Base-by-base conservation (phyloP, 176 grass and related monocot species). In the Eragrostis curvula region DNA sequence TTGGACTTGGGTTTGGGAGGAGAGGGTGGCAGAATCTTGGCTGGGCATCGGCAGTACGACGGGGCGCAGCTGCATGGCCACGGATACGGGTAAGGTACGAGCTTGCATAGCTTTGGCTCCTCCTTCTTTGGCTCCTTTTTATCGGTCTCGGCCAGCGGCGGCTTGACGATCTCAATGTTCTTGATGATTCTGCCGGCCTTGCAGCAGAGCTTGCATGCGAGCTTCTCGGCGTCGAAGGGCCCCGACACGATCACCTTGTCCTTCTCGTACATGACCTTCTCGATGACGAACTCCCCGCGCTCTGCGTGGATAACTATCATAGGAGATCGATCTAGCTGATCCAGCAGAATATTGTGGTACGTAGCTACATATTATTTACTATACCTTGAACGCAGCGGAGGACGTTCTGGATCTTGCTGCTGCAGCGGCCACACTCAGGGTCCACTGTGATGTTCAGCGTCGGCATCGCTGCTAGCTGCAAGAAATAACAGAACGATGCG, bases 371-470 rank as follows among this genome's bases (percentile, higher is more conserved):
- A n/a, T n/a, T n/a, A 36, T 4, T 4, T 2, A 36, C 32, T 36
- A 36, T 4, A 89, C 91, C 86, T 84, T 95, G 81, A 49, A 98
- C 71, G 75, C 84, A 73, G 79, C 67, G 74, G 39, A 98, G 69
- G 20, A 91, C 17, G 36, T 89, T 84, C 63, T 87, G 81, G 55
- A 98, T 88, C 79, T 91, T 93, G 80, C 24, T 43, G 68, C 68
- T 77, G 81, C 90, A 92, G 59, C 84, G 86, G 60, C 28, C 49
- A 81, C 96, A 93, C 4, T 79, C 52, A 30, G 87, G 64, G 71
- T 98, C 82, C 40, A 95, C 88, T 36, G 76, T 93, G 18, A 98
- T 44, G 61, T 90, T 85, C 39, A 98, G 11, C 12, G 90, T 95
- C 20, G 85, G 51, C 82, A 89, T 91, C 72, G 42, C 55, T 58